phyloP scores from a whole-genome alignment of 352 stramenopile genomes.

The Phytopythium aichiense region DNA sequence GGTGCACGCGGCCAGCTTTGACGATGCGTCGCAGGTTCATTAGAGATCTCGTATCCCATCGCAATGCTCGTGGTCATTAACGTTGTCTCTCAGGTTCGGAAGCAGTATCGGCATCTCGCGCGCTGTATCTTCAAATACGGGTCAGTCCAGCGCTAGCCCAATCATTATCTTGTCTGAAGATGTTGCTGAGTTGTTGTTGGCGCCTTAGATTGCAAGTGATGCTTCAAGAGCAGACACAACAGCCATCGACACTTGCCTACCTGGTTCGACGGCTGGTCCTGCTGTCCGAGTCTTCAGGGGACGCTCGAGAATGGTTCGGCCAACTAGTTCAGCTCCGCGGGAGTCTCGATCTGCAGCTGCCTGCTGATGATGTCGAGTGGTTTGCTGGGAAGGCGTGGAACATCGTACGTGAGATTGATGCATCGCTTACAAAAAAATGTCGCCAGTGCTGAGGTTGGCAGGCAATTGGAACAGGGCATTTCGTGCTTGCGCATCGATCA shows the following conservation, averaged over 20 bases:
- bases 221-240: slow-evolving; percentile 34
- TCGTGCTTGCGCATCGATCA: background rate
- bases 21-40: background rate
- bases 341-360: slow-evolving; percentile 40
- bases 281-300: background rate
- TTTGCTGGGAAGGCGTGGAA: slow-evolving; percentile 77
- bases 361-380: slow-evolving; percentile 60
- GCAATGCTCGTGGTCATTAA: background rate
- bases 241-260: slow-evolving; percentile 41
- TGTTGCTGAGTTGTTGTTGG: background rate
- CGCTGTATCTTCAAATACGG: slow-evolving; percentile 54
- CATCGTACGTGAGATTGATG: slow-evolving; percentile 30
- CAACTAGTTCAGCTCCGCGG: slow-evolving; percentile 8
- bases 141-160: slow-evolving; percentile 15
- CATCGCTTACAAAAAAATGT: background rate
- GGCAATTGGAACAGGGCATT: background rate
- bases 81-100: slow-evolving; percentile 32
- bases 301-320: background rate
- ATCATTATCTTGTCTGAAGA: background rate
- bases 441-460: background rate
- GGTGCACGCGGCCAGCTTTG: background rate
- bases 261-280: slow-evolving; percentile 38
- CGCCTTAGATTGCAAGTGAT: slow-evolving; percentile 48
- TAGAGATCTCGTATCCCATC: background rate
- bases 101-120: slow-evolving; percentile 52